phyloP scores from a whole-genome alignment of 2,329 filamentous ascomycete genomes.

The Paecilomyces fulvus region DNA sequence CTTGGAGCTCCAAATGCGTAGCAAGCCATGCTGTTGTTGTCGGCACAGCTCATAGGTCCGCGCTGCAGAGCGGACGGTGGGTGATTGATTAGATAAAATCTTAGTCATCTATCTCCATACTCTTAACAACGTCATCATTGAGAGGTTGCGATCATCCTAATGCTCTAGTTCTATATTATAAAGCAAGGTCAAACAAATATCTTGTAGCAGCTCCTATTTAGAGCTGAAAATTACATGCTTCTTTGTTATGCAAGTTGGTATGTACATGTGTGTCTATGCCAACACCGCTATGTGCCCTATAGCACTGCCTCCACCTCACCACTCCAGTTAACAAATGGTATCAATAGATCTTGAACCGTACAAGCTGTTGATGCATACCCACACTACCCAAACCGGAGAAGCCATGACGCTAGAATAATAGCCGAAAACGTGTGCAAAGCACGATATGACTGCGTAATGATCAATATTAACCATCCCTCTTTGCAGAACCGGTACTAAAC shows the following conservation, averaged over 20 bases:
- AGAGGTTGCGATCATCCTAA: too few relatives aligned
- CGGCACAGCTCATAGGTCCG: not conserved
- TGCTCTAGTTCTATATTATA: too few relatives aligned
- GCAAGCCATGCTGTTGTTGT: constrained; percentile 9
- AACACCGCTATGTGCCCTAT: not conserved
- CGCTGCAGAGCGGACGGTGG: not conserved
- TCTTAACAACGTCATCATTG: too few relatives aligned
- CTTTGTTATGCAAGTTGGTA: not conserved
- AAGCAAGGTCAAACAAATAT: too few relatives aligned
- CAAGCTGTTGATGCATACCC: not conserved
- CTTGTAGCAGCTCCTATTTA: too few relatives aligned
- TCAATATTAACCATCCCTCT: not conserved
- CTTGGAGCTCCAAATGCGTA: constrained; percentile 1
- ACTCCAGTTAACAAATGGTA: not conserved
- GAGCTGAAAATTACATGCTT: too few relatives aligned
- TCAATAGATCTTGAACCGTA: not conserved
- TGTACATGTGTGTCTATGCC: not conserved
- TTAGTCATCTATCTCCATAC: not conserved
- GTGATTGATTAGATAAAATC: not conserved
- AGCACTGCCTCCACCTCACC: not conserved
- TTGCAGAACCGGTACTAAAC: not conserved
- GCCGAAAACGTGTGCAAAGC: not conserved
- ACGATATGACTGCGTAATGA: not conserved
- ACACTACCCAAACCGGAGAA: not conserved
- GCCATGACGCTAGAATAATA: not conserved